A percentile compares a stretch with the other conserved stretches of the same genome.
Conservation (phyloP, 305 asterid genomes). For the Fraxinus sp. region DNA sequence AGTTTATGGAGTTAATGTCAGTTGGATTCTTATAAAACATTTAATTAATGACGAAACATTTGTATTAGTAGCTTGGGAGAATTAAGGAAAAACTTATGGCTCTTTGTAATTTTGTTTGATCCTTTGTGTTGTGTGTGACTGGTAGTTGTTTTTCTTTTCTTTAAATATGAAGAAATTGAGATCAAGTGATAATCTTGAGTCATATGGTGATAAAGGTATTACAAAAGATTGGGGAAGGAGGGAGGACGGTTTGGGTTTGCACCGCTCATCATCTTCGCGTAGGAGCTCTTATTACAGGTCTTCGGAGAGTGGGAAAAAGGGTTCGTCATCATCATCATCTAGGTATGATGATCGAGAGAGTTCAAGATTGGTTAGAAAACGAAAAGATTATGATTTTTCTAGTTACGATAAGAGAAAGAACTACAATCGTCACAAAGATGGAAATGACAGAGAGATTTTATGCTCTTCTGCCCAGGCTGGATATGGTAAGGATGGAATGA, state of each 20-base stretch:
- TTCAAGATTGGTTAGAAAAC: constrained; percentile 59
- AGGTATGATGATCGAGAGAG: constrained; percentile 78
- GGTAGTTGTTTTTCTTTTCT: constrained; percentile 10
- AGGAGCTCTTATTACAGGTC: constrained; percentile 70
- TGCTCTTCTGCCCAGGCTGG: constrained; percentile 73
- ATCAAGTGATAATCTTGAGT: constrained; percentile 81
- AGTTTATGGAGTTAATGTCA: constrained; percentile 10
- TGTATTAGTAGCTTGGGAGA: constrained; percentile 5
- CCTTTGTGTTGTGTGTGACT: constrained; percentile 19
- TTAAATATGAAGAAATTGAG: constrained; percentile 74
- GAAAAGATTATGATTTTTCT: constrained; percentile 68
- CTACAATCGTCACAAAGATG: constrained; percentile 65
- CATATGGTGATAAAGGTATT: constrained; percentile 64
- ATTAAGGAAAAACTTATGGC: not conserved
- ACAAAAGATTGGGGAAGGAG: constrained; percentile 79
- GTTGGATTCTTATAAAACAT: not conserved
- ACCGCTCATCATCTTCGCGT: constrained; percentile 65
- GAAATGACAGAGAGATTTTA: constrained; percentile 59
- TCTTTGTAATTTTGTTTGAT: constrained; percentile 16
- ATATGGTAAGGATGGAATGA: constrained; percentile 61
- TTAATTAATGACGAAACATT: not conserved
- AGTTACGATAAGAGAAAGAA: constrained; percentile 68
- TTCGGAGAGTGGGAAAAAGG: constrained; percentile 72
- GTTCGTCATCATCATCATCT: constrained; percentile 63
- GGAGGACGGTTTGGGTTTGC: constrained; percentile 71